These are phyloP conservation scores for Zygosaccharomyces sapae DNA, from an alignment of 1,139 yeast species.

Conservation along the genomic window DNA sequence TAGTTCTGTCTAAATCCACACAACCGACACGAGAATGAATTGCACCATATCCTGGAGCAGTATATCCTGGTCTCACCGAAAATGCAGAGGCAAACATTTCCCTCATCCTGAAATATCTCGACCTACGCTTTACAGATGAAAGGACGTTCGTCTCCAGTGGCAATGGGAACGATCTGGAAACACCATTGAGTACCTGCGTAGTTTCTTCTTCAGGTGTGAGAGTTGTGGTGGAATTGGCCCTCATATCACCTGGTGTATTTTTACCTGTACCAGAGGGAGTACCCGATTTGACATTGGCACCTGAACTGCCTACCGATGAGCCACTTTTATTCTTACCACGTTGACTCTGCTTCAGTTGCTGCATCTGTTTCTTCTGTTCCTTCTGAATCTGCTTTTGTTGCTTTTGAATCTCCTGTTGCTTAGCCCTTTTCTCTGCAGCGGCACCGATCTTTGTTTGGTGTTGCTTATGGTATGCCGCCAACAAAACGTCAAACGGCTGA, in stretches of 20 bases:
- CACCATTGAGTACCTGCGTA: constrained; percentile 89
- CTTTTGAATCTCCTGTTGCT: constrained; percentile 31
- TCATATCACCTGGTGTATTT: constrained; percentile 3
- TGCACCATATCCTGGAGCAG: constrained; percentile 48
- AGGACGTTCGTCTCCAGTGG: constrained; percentile 77
- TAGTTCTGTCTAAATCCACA: constrained; percentile 60
- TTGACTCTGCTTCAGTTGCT: constrained; percentile 18
- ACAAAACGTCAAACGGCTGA: constrained; percentile 81
- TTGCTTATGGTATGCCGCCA: constrained; percentile 86
- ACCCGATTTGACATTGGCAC: constrained; percentile 7
- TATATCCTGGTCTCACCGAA: constrained; percentile 31
- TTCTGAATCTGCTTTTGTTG: constrained; percentile 28
- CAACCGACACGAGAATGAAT: constrained; percentile 74
- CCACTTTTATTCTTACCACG: constrained; percentile 11
- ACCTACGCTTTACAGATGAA: constrained; percentile 66
- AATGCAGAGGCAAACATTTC: constrained; percentile 69
- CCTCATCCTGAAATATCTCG: constrained; percentile 73
- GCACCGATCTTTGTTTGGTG: constrained; percentile 90
- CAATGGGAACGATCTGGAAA: constrained; percentile 69
- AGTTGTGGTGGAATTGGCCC: constrained; percentile 5
- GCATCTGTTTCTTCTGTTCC: constrained; percentile 29
- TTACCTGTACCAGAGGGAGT: constrained; percentile 7
- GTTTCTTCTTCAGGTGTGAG: constrained; percentile 83
- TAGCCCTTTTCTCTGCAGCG: constrained; percentile 58
- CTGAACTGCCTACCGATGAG: constrained; percentile 4